Evolutionary conservation across 441 rosid species (phyloP), one percentile per base, ranked within the genome.

Genomic region (Capsella rubella): DNA sequence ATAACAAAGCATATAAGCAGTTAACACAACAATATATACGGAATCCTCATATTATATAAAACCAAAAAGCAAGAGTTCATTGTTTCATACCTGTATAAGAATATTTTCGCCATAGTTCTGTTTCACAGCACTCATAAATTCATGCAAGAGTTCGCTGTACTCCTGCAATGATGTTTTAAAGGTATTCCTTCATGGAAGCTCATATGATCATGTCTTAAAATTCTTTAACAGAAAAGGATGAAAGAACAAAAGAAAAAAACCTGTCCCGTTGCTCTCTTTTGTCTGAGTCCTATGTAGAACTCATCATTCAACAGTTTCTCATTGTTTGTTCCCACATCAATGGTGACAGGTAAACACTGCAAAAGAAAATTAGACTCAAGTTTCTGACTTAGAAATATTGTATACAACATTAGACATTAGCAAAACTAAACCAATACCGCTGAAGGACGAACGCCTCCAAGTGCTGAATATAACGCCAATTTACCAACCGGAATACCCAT

Each of bases 401-500:
- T 16, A 11, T 10, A 13, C 58, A 28, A 12, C 11, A 11, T 46
- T 4, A 37, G 39, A 12, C 11, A 11, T 46, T 4, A 37, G 39
- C 4, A 31, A 1, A 21, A 29, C 4, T 11, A 5, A 58, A 28
- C 14, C 21, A 32, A 78, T 87, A 93, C 97, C 31, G 89, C 87
- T 18, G 97, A 93, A 15, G 98, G 97, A 68, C 91, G 93, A 73
- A 93, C 71, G 35, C 98, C 98, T 78, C 98, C 98, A 9, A 93
- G 86, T 31, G 99, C 97, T 32, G 97, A 85, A 78, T 95, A 95
- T 21, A 95, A 83, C 27, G 97, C 78, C 74, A 95, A 80, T 78
- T 95, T 95, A 47, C 99, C 97, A 5, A 95, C 97, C 31, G 99
- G 97, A 74, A 95, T 95, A n/a, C 99, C 99, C 88, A 83, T 86